Conservation (phyloP, 257 asterid genomes). For the Echites panduratus region DNA sequence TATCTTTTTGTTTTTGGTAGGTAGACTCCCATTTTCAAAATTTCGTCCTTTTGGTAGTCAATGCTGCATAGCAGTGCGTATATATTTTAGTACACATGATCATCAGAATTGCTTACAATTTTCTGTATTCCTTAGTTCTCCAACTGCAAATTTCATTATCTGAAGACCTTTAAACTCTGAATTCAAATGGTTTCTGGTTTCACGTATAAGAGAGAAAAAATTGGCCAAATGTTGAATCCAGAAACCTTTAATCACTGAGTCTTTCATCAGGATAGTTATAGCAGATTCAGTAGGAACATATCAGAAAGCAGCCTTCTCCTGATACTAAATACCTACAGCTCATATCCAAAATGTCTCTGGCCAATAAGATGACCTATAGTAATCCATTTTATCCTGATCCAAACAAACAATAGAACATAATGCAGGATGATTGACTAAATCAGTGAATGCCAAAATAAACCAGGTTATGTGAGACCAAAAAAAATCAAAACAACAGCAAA, state of each 20-base stretch:
- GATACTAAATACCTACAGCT: background rate
- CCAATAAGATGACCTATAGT: background rate
- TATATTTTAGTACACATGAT: background rate
- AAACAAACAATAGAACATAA: background rate
- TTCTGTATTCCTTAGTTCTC: background rate
- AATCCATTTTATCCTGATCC: background rate
- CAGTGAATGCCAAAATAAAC: background rate
- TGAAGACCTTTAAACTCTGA: background rate
- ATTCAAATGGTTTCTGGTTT: background rate
- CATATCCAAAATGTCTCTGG: background rate
- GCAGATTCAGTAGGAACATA: background rate
- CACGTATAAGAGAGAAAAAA: background rate
- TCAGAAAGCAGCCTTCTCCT: background rate
- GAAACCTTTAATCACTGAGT: constrained; percentile 1
- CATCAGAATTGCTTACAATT: background rate
- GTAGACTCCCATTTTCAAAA: constrained; percentile 2
- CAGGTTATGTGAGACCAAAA: too few species aligned
- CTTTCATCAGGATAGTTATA: background rate
- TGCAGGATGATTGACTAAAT: background rate
- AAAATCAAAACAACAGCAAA: background rate
- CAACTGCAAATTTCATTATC: background rate
- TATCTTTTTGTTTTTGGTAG: constrained; percentile 7
- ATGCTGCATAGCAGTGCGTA: background rate
- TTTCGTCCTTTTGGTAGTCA: background rate
- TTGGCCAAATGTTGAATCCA: background rate